phyloP scores from a whole-genome alignment of 495 filamentous ascomycete genomes.

The Lasiosphaeria hispida region DNA sequence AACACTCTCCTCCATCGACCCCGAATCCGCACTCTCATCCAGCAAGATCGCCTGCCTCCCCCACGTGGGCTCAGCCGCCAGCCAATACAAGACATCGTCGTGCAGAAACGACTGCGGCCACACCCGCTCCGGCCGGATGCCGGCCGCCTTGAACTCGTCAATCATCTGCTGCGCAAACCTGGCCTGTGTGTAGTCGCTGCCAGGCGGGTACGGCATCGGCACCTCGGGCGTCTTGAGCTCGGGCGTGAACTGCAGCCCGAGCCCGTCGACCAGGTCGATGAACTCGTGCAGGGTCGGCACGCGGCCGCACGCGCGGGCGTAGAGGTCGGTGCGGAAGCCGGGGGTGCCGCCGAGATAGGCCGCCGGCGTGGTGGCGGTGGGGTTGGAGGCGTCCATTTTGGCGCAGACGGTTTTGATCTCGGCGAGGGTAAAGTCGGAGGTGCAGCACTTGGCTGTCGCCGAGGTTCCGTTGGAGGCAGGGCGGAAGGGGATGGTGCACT shows the following conservation, averaged over 20 bases:
- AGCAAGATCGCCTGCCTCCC: slow-evolving; percentile 58
- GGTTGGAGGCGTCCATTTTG: slow-evolving; percentile 60
- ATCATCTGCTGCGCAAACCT: slow-evolving; percentile 58
- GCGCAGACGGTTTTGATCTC: slow-evolving; percentile 60
- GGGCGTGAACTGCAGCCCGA: slow-evolving; percentile 56
- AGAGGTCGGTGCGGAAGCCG: slow-evolving; percentile 56
- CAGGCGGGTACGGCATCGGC: slow-evolving; percentile 56
- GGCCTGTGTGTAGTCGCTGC: slow-evolving; percentile 54
- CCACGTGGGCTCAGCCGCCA: slow-evolving; percentile 54
- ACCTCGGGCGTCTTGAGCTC: slow-evolving; percentile 61
- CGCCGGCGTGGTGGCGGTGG: slow-evolving; percentile 49
- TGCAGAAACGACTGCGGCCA: slow-evolving; percentile 60
- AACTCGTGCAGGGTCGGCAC: slow-evolving; percentile 52
- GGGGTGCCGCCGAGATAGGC: slow-evolving; percentile 55
- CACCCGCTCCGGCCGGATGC: slow-evolving; percentile 55
- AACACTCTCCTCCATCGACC: slow-evolving; percentile 44
- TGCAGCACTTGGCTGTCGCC: slow-evolving; percentile 59
- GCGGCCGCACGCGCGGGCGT: slow-evolving; percentile 52
- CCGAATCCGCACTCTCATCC: slow-evolving; percentile 53
- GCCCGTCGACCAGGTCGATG: slow-evolving; percentile 51
- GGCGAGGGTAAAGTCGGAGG: slow-evolving; percentile 57
- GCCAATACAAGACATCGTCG: slow-evolving; percentile 60
- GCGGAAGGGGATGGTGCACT: slow-evolving; percentile 59
- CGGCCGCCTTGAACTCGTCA: slow-evolving; percentile 51
- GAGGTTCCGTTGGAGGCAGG: slow-evolving; percentile 40